Base-by-base conservation (phyloP, 2,329 filamentous ascomycete species). In the Monilinia laxa region DNA sequence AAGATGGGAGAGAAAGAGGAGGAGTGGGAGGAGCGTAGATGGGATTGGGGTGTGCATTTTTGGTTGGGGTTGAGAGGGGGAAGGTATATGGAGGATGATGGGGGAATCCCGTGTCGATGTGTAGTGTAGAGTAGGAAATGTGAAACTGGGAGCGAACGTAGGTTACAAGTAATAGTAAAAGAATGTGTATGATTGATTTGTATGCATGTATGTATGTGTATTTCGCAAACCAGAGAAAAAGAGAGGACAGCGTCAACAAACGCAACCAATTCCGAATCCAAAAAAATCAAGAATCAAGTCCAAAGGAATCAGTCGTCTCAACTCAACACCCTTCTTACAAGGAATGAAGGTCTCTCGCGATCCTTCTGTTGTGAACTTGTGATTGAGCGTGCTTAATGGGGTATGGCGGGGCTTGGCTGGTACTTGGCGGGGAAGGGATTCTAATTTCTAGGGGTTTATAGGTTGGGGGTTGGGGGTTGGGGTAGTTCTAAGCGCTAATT, bases 41-140 rank as follows among this genome's bases (percentile, higher is more conserved):
- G 42, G 16, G 47, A 69, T 68, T 57, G 71, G 68, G 53, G 69
- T 64, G 60, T 70, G 69, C 70, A 74, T 74, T 35, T 59, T 71
- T 38, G 23, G n/a, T 14, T 45, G 47, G 28, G 55, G 23, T 35
- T 54, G 38, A 6, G 18, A 35, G 60, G 23, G 45, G 35, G 62
- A 25, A 1, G 42, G 31, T 42, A 14, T 38, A 28, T 47, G 18
- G 51, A 64, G 56, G 11, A 47, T 47, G 11, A 28, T 1, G 20
- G 14, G 2, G n/a, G n/a, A 51, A 58, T 57, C 18, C 12, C 4
- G 38, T 49, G 18, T 57, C 20, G 35, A 42, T 2, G 49, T 12
- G 28, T 4, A 42, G 3, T 23, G 38, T 14, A 58, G 42, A n/a
- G 38, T 9, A 23, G 54, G 40, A 23, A 14, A 55, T 38, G 40